Base-by-base conservation (phyloP, 164 flowering plant genomes). In the Vitis vinifera region DNA sequence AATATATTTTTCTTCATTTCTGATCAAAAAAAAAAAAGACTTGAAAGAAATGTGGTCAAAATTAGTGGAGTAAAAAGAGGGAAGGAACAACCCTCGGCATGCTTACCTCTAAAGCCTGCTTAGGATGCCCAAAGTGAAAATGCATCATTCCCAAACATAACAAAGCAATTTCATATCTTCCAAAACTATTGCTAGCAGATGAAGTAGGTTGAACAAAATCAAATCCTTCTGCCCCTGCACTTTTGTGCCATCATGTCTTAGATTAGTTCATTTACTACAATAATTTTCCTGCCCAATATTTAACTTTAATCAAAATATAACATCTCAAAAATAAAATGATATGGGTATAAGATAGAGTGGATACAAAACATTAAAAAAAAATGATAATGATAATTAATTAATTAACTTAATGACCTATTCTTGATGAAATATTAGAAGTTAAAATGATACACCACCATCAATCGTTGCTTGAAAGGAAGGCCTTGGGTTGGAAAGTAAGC, bases 141-240 rank as follows among this genome's bases (percentile, higher is more conserved):
- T 95, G 98, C 95, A 91, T 87, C 92, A 88, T 84, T 51, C 98
- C 99, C 77, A 89, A 77, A 76, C 96, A 95, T 68, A 95, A 75
- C 67, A 91, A 81, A 67, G 94, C 98, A 83, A 82, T 86, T 76
- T 89, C 96, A 76, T 87, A 92, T 82, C 90, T 89, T 74, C 94
- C 99, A 63, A 77, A 72, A 72, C 66, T 76, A 75, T 62, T 76
- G 51, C 71, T 71, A 62, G 81, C 80, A 70, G 90, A 67, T 55
- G 87, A 80, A 69, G 92, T 78, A 48, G 91, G 77, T 37, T 37
- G 44, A 73, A 77, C 82, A 67, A 73, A 71, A 77, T 92, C 97
- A 79, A 83, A 75, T 74, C 99, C 98, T 80, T 95, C 99, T 50
- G 74, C 80, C 84, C 99, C 99, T 90, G 99, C 98, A 90, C 97